Conservation (phyloP, 2,329 filamentous ascomycete species). For the Fusarium sp. region DNA sequence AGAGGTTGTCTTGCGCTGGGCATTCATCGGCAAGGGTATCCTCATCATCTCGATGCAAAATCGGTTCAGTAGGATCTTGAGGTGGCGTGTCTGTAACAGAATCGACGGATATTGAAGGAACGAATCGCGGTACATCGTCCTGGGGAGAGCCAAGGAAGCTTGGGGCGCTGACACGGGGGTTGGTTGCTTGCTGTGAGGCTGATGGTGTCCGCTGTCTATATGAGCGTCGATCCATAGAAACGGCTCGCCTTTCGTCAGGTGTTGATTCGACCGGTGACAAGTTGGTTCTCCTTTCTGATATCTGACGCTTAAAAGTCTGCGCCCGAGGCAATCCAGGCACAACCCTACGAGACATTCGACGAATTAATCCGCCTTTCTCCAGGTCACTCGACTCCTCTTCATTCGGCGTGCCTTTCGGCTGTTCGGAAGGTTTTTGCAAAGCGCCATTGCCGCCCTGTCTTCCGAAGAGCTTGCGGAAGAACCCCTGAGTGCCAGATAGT, state of each 20-base stretch:
- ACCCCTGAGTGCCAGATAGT: slow-evolving; percentile 44
- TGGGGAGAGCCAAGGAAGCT: slow-evolving; percentile 55
- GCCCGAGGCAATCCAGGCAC: slow-evolving; percentile 82
- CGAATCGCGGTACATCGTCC: slow-evolving; percentile 35
- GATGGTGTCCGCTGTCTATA: slow-evolving; percentile 51
- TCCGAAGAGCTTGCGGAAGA: slow-evolving; percentile 50
- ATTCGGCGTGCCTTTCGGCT: slow-evolving; percentile 53
- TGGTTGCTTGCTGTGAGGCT: slow-evolving; percentile 38
- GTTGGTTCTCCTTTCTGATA: slow-evolving; percentile 82
- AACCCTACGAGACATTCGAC: slow-evolving; percentile 69
- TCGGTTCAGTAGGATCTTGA: slow-evolving; percentile 16
- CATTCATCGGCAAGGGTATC: slow-evolving; percentile 41
- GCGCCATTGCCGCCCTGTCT: slow-evolving; percentile 36
- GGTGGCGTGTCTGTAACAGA: slow-evolving; percentile 27
- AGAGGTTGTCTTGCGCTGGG: slow-evolving; percentile 50
- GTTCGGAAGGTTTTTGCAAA: slow-evolving; percentile 29
- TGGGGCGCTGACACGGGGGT: slow-evolving; percentile 64
- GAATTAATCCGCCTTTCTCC: slow-evolving; percentile 54
- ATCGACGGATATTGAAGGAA: slow-evolving; percentile 36
- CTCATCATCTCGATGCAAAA: slow-evolving; percentile 39
- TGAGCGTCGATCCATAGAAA: slow-evolving; percentile 72
- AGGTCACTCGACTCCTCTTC: slow-evolving; percentile 45
- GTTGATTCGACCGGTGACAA: slow-evolving; percentile 75
- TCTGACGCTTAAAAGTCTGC: slow-evolving; percentile 84
- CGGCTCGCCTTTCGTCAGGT: slow-evolving; percentile 76